These are phyloP conservation scores for Nakaseomyces kungkrabaensis DNA, from an alignment of 1,139 yeast species.

Conservation along the genomic window DNA sequence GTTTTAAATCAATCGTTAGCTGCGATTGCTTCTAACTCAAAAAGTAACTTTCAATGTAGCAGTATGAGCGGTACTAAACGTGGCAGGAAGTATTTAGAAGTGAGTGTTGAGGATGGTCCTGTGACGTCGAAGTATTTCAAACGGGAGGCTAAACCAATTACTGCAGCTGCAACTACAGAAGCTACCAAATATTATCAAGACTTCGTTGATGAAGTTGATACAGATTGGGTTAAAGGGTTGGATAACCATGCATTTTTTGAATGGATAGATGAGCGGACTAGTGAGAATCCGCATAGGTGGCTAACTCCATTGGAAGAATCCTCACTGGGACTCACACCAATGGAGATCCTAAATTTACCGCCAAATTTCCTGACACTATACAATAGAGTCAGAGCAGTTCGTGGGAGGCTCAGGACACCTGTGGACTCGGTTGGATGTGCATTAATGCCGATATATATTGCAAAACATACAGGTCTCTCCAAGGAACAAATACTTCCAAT, in stretches of 20 bases:
- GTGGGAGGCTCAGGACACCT: conserved; percentile 57
- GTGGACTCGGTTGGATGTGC: conserved; percentile 90
- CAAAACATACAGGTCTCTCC: conserved; percentile 19
- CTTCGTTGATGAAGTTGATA: conserved; percentile 10
- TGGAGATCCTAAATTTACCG: conserved; percentile 28
- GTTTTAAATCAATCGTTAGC: neutral
- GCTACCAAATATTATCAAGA: neutral
- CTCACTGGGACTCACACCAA: conserved; percentile 1
- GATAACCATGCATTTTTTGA: conserved; percentile 20
- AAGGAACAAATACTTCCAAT: conserved; percentile 32
- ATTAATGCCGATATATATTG: conserved; percentile 47
- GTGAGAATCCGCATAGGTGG: conserved; percentile 21
- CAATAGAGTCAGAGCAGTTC: conserved; percentile 53
- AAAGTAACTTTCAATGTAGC: too few species aligned
- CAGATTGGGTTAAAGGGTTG: conserved; percentile 22
- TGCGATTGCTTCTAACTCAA: neutral
- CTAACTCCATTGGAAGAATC: conserved; percentile 11
- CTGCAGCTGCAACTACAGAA: neutral
- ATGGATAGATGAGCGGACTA: conserved; percentile 19
- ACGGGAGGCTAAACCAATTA: conserved; percentile 4
- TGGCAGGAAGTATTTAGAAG: conserved; percentile 9
- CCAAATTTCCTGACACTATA: conserved; percentile 47
- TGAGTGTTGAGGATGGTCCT: conserved; percentile 8
- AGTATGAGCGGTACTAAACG: neutral
- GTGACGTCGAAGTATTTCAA: conserved; percentile 15